These are phyloP conservation scores for Podospora australis DNA, from an alignment of 495 filamentous ascomycete genomes.

Conservation along the genomic window DNA sequence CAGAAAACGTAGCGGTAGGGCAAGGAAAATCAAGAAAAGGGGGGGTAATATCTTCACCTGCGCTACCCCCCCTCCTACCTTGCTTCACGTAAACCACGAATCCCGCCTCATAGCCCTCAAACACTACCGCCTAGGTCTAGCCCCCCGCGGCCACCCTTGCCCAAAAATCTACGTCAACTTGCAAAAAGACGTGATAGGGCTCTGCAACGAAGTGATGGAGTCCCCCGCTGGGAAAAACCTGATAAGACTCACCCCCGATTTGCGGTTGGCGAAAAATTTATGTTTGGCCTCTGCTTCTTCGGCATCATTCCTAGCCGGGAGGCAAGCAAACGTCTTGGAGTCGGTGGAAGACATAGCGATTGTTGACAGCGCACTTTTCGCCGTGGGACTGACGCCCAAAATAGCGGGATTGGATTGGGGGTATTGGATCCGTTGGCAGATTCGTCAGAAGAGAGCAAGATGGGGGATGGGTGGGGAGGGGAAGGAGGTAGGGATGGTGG, in stretches of 20 bases:
- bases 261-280: not conserved
- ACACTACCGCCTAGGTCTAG: conserved; percentile 29
- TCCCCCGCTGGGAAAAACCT: conserved; percentile 9
- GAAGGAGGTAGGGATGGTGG: not conserved
- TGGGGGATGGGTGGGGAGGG: conserved; percentile 6
- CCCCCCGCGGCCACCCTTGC: conserved; percentile 20
- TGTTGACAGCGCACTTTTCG: conserved; percentile 9
- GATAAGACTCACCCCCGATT: conserved; percentile 9
- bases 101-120: conserved; percentile 28
- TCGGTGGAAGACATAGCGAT: conserved; percentile 2
- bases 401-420: conserved; percentile 8
- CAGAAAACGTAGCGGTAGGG: not conserved
- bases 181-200: conserved; percentile 23
- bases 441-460: not conserved
- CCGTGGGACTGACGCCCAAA: conserved; percentile 5
- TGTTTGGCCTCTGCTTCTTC: conserved; percentile 1
- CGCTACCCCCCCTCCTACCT: conserved; percentile 22
- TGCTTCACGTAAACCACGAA: conserved; percentile 30
- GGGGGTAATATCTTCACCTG: conserved; percentile 10
- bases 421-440: conserved; percentile 12
- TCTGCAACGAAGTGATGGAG: conserved; percentile 9
- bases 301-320: not conserved
- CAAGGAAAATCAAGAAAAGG: too few relatives aligned
- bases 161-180: conserved; percentile 32
- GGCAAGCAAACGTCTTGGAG: not conserved